Evolutionary conservation across 176 grass and related monocot genomes (phyloP).

Genomic region (Oryza brachyantha): DNA sequence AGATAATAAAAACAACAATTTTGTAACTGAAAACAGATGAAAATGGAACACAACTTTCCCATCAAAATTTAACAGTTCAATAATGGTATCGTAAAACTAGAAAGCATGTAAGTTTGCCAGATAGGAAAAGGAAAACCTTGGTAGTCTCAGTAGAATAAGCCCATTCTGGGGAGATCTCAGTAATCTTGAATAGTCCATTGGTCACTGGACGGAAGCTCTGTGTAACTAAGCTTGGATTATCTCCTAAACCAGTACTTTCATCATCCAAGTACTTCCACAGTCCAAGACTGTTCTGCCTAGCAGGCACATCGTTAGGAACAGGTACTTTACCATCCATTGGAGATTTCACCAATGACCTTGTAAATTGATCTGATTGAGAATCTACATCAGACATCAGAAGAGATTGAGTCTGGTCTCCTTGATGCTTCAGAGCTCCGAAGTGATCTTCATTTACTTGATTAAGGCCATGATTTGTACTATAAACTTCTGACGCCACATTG

Average conservation of each 20-base stretch:
- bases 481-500: conserved; percentile 28
- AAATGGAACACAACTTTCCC: neutral
- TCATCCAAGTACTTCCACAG: conserved; percentile 60
- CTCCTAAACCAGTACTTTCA: conserved; percentile 37
- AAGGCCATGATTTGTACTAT: conserved; percentile 28
- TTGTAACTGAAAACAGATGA: conserved; percentile 24
- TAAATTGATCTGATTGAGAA: conserved; percentile 34
- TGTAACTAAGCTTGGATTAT: conserved; percentile 25
- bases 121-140: conserved; percentile 55
- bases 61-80: neutral
- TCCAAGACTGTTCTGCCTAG: conserved; percentile 55
- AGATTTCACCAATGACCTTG: conserved; percentile 31
- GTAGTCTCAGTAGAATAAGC: conserved; percentile 73
- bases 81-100: conserved; percentile 3
- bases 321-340: neutral
- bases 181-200: conserved; percentile 53
- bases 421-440: conserved; percentile 31
- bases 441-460: conserved; percentile 34
- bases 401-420: conserved; percentile 27
- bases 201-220: neutral
- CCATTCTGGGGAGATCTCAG: conserved; percentile 84
- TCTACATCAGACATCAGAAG: conserved; percentile 33
- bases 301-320: conserved; percentile 38
- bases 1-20: conserved; percentile 11
- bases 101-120: conserved; percentile 1